Base-by-base conservation (phyloP, 441 rosid genomes). In the Francoa sonchifolia region DNA sequence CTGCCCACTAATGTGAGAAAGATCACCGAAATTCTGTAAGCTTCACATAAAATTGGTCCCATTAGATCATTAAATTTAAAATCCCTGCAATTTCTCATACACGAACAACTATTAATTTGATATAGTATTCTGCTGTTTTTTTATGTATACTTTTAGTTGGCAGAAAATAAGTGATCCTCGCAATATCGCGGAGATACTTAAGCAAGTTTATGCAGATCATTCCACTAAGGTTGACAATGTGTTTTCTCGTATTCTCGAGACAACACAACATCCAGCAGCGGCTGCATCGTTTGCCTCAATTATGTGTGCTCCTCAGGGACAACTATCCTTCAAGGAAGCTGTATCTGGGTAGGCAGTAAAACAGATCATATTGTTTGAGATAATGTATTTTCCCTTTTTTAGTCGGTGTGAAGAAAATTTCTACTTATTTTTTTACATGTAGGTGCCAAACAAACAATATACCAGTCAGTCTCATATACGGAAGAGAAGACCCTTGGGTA, bases 401-500 rank as follows among this genome's bases (percentile, higher is more conserved):
- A n/a, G n/a, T n/a, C n/a, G n/a, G n/a, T n/a, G n/a, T n/a, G n/a
- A n/a, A n/a, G n/a, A n/a, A n/a, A n/a, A n/a, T n/a, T n/a, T n/a
- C n/a, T n/a, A n/a, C n/a, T n/a, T n/a, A n/a, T n/a, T n/a, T n/a
- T n/a, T n/a, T n/a, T 47, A n/a, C 26, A 36, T 57, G 42, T 48
- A 88, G 95, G 70, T 81, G 95, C 54, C 70, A 52, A 45, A 38
- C 38, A 60, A 74, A 59, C 51, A 43, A 55, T 41, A 69, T 77
- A 48, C 78, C 83, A 0, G 47, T 84, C 59, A 81, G 94, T 65
- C 88, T 88, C 37, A 35, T 81, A 74, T 88, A 88, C 20, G 97
- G 97, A 54, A 88, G 66, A 67, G 93, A 88, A 62, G 97, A 88
- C 50, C 97, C 97, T 14, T 87, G 94, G 95, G 95, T 83, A 61